Conservation (phyloP, 495 filamentous ascomycete genomes). For the Choiromyces venosus region DNA sequence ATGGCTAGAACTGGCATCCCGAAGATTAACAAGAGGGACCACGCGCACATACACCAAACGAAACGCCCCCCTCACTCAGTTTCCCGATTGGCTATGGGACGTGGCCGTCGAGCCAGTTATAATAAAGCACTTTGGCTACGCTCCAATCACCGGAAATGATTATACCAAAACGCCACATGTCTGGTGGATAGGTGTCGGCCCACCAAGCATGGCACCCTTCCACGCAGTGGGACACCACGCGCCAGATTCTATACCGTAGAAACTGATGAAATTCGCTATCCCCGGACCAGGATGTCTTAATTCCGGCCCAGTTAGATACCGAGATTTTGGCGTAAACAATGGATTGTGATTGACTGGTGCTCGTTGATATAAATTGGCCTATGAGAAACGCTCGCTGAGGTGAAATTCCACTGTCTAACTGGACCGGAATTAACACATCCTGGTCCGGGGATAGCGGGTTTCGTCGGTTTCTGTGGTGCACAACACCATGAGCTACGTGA, state of each 20-base stretch:
- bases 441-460: too few relatives aligned
- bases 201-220: constrained; percentile 23
- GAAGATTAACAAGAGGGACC: neutral
- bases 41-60: neutral
- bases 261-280: too few relatives aligned
- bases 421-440: too few relatives aligned
- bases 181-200: constrained; percentile 38
- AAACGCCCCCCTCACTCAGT: neutral
- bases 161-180: constrained; percentile 2
- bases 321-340: too few relatives aligned
- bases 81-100: constrained; percentile 17
- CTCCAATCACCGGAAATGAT: neutral
- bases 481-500: constrained; percentile 19
- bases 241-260: constrained; percentile 6
- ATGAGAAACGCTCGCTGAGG: too few relatives aligned
- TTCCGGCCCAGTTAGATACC: too few relatives aligned
- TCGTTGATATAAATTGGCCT: too few relatives aligned
- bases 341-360: too few relatives aligned
- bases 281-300: too few relatives aligned
- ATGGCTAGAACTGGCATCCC: neutral
- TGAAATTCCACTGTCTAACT: too few relatives aligned
- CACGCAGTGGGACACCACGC: constrained; percentile 36
- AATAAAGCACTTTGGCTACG: neutral
- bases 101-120: constrained; percentile 12
- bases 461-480: too few relatives aligned